phyloP scores from a whole-genome alignment of 1,139 yeast species.

The Meyerozyma sp. region DNA sequence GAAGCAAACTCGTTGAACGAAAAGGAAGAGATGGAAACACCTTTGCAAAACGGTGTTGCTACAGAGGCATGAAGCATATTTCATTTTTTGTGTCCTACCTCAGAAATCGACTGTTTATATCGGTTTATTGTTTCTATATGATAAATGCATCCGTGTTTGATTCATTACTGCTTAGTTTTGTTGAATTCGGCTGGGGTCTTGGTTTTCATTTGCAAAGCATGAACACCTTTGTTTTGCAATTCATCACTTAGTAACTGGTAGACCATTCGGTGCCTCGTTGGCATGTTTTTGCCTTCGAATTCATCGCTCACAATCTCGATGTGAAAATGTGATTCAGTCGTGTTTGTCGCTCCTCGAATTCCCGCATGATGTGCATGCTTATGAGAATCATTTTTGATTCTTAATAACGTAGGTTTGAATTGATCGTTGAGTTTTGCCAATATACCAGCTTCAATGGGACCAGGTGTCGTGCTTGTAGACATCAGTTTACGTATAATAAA shows the following conservation, averaged over 20 bases:
- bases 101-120: neutral
- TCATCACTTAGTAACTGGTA: slow-evolving; percentile 71
- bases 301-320: slow-evolving; percentile 64
- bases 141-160: neutral
- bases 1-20: slow-evolving; percentile 17
- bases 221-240: slow-evolving; percentile 66
- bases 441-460: slow-evolving; percentile 52
- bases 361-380: slow-evolving; percentile 90
- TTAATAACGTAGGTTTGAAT: slow-evolving; percentile 49
- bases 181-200: slow-evolving; percentile 65
- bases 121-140: slow-evolving; percentile 1
- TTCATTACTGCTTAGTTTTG: slow-evolving; percentile 13
- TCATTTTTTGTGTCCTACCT: neutral
- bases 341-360: slow-evolving; percentile 65
- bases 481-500: neutral
- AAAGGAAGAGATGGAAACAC: slow-evolving; percentile 9
- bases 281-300: slow-evolving; percentile 64
- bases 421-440: slow-evolving; percentile 37
- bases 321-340: slow-evolving; percentile 81
- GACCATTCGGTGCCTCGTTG: slow-evolving; percentile 74
- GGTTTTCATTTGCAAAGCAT: slow-evolving; percentile 83
- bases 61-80: neutral
- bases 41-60: neutral
- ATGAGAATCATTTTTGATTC: slow-evolving; percentile 74
- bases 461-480: slow-evolving; percentile 11